phyloP scores from a whole-genome alignment of 2,329 filamentous ascomycete genomes.

The Chrysosphaeria jannelii region DNA sequence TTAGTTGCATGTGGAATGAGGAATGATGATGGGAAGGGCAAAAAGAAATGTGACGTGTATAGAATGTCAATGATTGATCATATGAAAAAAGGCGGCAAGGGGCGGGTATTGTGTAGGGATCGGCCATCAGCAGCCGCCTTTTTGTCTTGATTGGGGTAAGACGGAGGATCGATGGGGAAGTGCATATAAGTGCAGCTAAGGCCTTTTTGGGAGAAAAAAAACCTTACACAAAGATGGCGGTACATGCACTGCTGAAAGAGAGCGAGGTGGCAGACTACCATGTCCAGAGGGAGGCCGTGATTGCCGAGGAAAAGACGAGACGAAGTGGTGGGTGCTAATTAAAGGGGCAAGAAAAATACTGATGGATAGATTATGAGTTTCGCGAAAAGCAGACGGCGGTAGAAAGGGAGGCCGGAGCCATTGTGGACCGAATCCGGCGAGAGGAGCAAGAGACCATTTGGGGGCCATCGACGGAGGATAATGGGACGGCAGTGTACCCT shows the following conservation, averaged over 20 bases:
- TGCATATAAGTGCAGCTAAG: too few species aligned
- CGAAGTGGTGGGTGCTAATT: slow-evolving; percentile 32
- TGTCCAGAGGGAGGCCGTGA: slow-evolving; percentile 45
- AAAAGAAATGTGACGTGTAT: background rate
- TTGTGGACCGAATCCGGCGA: slow-evolving; percentile 51
- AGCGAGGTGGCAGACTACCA: too few species aligned
- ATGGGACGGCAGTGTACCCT: slow-evolving; percentile 24
- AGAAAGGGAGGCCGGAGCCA: slow-evolving; percentile 44
- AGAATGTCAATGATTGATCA: background rate
- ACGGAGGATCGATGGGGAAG: too few species aligned
- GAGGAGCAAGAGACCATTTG: slow-evolving; percentile 50
- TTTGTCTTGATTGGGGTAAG: too few species aligned
- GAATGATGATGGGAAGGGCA: too few species aligned
- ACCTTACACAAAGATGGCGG: too few species aligned
- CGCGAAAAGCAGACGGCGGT: slow-evolving; percentile 47
- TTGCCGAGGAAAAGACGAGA: slow-evolving; percentile 52
- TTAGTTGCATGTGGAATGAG: background rate
- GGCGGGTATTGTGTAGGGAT: too few species aligned
- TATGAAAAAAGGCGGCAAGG: too few species aligned
- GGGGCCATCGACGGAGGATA: slow-evolving; percentile 41
- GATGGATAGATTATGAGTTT: slow-evolving; percentile 30
- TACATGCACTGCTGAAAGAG: too few species aligned
- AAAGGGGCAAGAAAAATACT: background rate
- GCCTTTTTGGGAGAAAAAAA: too few species aligned
- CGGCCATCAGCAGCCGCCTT: too few species aligned